Base-by-base conservation (phyloP, 2,329 filamentous ascomycete genomes). In the Dactylellina cionopaga region DNA sequence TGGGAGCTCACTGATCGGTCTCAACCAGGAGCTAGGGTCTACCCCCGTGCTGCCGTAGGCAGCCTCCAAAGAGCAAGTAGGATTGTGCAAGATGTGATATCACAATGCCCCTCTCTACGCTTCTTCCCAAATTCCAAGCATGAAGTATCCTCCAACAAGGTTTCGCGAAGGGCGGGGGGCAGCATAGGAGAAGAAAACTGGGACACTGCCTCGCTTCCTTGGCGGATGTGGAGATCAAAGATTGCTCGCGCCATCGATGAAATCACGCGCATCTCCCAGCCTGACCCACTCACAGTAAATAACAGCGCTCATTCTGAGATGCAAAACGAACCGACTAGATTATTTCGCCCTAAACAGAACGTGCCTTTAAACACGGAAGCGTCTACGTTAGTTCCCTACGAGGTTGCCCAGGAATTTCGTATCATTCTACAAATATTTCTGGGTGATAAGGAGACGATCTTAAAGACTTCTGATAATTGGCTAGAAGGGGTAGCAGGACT, bases 181-280 rank as follows among this genome's bases (percentile, higher is more conserved):
- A 41, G 13, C 22, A 15, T 24, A 15, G 68, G 54, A 10, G 59
- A 72, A 17, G 68, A 72, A 15, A 58, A 15, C 17, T 72, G 68
- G 68, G 68, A 72, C 24, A 72, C 68, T 7, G 47, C 52, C 31
- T 72, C 68, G 7, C 59, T 72, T 19, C 59, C 59, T 41, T 72
- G 68, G 68, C 54, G 68, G 19, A 72, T 72, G 68, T 72, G 68
- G 68, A 58, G 68, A 33, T 72, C 68, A 10, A 72, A 72, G 31
- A 59, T 63, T 37, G 52, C 52, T 31, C 59, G 68, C 10, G 68
- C 68, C 11, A 25, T 72, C 13, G 68, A 72, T 19, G 68, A 72
- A 44, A 72, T 72, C 29, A 35, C 60, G 5, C 68, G 68, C 11
- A 65, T 72, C 17, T 72, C 68, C 10, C 59, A 72, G 15, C 59